Percentiles rank a stretch among this genome's conserved stretches.
phyloP scores from a whole-genome alignment of 345 rosid species.

The Linum usitatissimum region DNA sequence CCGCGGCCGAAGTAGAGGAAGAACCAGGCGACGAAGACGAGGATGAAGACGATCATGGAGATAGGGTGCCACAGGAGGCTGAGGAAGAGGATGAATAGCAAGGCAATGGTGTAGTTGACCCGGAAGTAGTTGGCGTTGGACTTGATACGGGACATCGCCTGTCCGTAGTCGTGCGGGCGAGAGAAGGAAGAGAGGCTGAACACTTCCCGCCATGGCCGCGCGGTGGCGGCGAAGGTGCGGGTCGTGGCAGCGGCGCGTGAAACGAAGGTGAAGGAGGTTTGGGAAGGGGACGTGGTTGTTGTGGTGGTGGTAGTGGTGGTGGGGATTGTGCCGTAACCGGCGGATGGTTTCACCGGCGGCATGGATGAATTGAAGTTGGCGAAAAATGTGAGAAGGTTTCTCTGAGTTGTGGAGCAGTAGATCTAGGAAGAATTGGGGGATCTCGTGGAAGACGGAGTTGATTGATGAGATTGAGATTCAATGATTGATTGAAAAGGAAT shows the following conservation, averaged over 20 bases:
- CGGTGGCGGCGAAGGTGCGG: conserved; percentile 36
- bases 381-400: background rate
- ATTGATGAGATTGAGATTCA: too few relatives aligned
- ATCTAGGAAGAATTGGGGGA: background rate
- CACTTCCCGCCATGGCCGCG: conserved; percentile 80
- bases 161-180: conserved; percentile 40
- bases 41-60: conserved; percentile 56
- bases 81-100: conserved; percentile 49
- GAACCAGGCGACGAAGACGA: conserved; percentile 61
- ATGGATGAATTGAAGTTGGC: background rate
- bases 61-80: conserved; percentile 73
- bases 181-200: conserved; percentile 36
- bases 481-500: too few relatives aligned
- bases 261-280: conserved; percentile 26
- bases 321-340: conserved; percentile 29
- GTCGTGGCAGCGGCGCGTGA: conserved; percentile 42
- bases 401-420: background rate
- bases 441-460: background rate
- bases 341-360: conserved; percentile 18
- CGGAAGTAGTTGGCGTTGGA: conserved; percentile 57
- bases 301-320: conserved; percentile 9
- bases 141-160: conserved; percentile 46
- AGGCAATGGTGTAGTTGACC: conserved; percentile 50
- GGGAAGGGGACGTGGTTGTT: conserved; percentile 15
- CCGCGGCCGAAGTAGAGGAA: conserved; percentile 65